Evolutionary conservation across 208 protist species (phyloP).

Genomic region (Trypanosoma congolense): DNA sequence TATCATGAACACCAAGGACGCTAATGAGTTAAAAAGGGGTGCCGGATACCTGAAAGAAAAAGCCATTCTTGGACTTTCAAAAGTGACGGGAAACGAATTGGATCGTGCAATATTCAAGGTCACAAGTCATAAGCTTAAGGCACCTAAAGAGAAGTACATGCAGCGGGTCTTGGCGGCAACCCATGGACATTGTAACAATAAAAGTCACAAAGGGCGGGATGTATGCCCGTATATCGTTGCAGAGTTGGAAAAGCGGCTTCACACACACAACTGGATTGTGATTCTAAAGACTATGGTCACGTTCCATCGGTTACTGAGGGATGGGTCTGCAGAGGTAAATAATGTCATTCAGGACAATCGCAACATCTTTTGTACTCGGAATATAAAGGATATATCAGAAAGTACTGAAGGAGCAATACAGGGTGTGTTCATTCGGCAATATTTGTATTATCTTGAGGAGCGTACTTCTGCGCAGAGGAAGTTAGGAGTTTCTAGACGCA

Average conservation of each 20-base stretch:
- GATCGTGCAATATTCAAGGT: conserved; percentile 68
- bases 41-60: conserved; percentile 84
- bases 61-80: conserved; percentile 55
- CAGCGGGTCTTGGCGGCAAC: conserved; percentile 61
- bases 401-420: conserved; percentile 37
- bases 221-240: conserved; percentile 61
- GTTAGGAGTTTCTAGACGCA: conserved; percentile 29
- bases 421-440: conserved; percentile 58
- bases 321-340: conserved; percentile 59
- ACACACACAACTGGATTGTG: conserved; percentile 84
- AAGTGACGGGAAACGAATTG: conserved; percentile 64
- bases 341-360: conserved; percentile 39
- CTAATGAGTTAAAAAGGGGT: conserved; percentile 56
- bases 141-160: conserved; percentile 85
- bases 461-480: conserved; percentile 31
- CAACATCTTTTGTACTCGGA: conserved; percentile 39
- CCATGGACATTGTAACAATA: conserved; percentile 41
- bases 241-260: conserved; percentile 64
- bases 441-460: conserved; percentile 55
- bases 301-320: conserved; percentile 61
- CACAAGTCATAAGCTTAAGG: conserved; percentile 83
- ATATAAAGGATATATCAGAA: conserved; percentile 57
- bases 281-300: conserved; percentile 77
- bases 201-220: conserved; percentile 13
- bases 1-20: conserved; percentile 31